These are phyloP conservation scores for Cardamine occulta DNA, from an alignment of 345 rosid species.

Conservation along the genomic window DNA sequence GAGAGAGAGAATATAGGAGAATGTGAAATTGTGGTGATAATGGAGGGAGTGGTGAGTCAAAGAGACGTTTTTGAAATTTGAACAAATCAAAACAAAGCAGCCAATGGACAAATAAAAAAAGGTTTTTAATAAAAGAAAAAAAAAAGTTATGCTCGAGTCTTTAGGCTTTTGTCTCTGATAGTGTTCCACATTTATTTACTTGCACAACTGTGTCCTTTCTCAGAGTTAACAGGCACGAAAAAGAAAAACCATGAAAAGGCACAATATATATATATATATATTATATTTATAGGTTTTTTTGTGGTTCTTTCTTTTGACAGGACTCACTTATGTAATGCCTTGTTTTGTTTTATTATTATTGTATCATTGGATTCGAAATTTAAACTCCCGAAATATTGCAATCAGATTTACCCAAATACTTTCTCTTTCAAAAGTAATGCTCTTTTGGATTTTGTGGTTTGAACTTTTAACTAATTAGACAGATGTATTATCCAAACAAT, in stretches of 20 bases:
- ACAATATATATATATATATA: background rate
- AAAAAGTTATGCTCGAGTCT: slow-evolving; percentile 35
- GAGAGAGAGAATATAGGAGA: slow-evolving; percentile 34
- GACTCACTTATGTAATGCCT: slow-evolving; percentile 35
- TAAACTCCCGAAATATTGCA: slow-evolving; percentile 37
- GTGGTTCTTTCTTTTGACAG: background rate
- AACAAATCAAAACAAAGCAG: slow-evolving; percentile 26
- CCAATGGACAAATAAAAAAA: background rate
- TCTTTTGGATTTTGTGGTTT: slow-evolving; percentile 43
- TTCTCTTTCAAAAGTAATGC: slow-evolving; percentile 36
- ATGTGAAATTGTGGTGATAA: slow-evolving; percentile 40
- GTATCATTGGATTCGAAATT: slow-evolving; percentile 48
- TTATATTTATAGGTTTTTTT: slow-evolving; percentile 13
- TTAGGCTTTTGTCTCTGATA: slow-evolving; percentile 42
- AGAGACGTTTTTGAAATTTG: slow-evolving; percentile 49
- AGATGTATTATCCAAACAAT: background rate
- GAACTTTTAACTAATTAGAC: slow-evolving; percentile 21
- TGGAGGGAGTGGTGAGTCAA: slow-evolving; percentile 49
- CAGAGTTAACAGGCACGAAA: slow-evolving; percentile 42
- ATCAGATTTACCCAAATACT: slow-evolving; percentile 29
- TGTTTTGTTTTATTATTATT: slow-evolving; percentile 42
- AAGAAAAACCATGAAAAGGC: slow-evolving; percentile 42
- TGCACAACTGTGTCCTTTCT: slow-evolving; percentile 35
- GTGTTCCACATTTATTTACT: slow-evolving; percentile 37
- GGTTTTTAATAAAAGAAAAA: background rate